A percentile compares a stretch with the other conserved stretches of the same genome.
Conservation (phyloP, 495 filamentous ascomycete species). For the Podospora appendiculata region DNA sequence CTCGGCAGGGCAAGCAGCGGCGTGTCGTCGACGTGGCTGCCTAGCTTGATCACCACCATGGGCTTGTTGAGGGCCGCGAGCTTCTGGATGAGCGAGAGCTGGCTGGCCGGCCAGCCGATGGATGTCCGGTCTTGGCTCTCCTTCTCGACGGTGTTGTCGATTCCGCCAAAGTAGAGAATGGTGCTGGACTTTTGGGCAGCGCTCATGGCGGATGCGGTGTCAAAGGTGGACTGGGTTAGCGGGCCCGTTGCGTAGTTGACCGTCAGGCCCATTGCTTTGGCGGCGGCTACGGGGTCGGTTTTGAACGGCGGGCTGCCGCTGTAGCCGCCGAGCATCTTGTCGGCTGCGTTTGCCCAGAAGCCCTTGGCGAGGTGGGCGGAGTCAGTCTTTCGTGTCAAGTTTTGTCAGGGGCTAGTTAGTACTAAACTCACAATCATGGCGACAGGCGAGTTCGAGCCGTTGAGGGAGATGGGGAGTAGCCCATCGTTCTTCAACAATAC, state of each 20-base stretch:
- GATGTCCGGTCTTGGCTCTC: conserved; percentile 33
- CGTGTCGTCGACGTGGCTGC: conserved; percentile 49
- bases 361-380: conserved; percentile 3
- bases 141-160: conserved; percentile 30
- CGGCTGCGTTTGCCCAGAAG: conserved; percentile 25
- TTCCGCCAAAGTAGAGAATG: conserved; percentile 38
- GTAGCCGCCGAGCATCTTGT: conserved; percentile 32
- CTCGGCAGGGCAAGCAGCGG: conserved; percentile 39
- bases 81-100: conserved; percentile 32
- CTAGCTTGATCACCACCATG: conserved; percentile 36
- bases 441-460: conserved; percentile 8
- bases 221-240: conserved; percentile 39
- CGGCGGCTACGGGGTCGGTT: conserved; percentile 23
- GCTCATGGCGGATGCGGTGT: conserved; percentile 37
- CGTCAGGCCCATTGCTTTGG: conserved; percentile 20
- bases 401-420: too few species aligned
- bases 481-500: conserved; percentile 27
- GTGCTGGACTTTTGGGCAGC: conserved; percentile 31
- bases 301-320: conserved; percentile 26
- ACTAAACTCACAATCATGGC: conserved; percentile 17
- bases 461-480: conserved; percentile 18
- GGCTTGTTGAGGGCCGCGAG: conserved; percentile 32
- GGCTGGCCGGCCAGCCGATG: conserved; percentile 37
- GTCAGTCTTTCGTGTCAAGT: too few species aligned
- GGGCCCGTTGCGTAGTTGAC: conserved; percentile 20